These are phyloP conservation scores for Pisolithus thermaeus DNA, from an alignment of 1,284 basidiomycete species.

Conservation along the genomic window DNA sequence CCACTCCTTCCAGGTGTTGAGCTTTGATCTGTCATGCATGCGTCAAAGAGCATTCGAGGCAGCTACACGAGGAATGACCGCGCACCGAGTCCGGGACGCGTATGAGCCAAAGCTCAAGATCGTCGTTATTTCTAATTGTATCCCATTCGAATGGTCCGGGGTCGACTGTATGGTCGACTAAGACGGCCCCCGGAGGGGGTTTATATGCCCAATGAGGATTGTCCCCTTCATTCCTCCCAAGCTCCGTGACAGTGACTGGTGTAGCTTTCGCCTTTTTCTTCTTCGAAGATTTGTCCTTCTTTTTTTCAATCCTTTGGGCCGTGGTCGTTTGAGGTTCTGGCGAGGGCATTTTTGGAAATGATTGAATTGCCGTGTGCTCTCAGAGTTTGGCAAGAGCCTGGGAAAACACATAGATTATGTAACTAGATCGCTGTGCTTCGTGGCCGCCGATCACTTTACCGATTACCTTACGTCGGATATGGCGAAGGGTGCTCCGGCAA, in stretches of 20 bases:
- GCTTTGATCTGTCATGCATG: slow-evolving; percentile 48
- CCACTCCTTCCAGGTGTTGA: slow-evolving; percentile 50
- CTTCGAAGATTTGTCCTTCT: slow-evolving; percentile 3
- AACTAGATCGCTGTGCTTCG: background rate
- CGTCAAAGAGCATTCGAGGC: slow-evolving; percentile 1
- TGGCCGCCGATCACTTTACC: too few relatives aligned
- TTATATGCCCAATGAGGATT: slow-evolving; percentile 49
- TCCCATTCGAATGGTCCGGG: slow-evolving; percentile 64
- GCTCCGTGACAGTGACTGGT: slow-evolving; percentile 4
- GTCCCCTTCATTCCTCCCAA: slow-evolving; percentile 45
- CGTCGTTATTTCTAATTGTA: slow-evolving; percentile 47
- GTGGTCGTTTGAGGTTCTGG: slow-evolving; percentile 12
- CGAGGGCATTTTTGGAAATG: slow-evolving; percentile 16
- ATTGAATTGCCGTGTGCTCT: background rate
- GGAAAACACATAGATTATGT: slow-evolving; percentile 12
- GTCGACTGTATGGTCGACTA: slow-evolving; percentile 35
- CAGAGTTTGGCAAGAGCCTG: slow-evolving; percentile 22
- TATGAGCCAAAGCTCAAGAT: slow-evolving; percentile 65
- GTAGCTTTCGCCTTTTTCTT: slow-evolving; percentile 8
- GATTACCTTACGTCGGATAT: background rate
- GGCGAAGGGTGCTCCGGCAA: slow-evolving; percentile 11
- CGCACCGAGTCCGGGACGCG: slow-evolving; percentile 62
- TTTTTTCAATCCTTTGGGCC: slow-evolving; percentile 1
- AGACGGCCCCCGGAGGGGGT: slow-evolving; percentile 45
- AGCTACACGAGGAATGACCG: slow-evolving; percentile 8